Evolutionary conservation across 225 moss, liverwort and hornwort species (phyloP).

Genomic region (Pleurozium schreberi): DNA sequence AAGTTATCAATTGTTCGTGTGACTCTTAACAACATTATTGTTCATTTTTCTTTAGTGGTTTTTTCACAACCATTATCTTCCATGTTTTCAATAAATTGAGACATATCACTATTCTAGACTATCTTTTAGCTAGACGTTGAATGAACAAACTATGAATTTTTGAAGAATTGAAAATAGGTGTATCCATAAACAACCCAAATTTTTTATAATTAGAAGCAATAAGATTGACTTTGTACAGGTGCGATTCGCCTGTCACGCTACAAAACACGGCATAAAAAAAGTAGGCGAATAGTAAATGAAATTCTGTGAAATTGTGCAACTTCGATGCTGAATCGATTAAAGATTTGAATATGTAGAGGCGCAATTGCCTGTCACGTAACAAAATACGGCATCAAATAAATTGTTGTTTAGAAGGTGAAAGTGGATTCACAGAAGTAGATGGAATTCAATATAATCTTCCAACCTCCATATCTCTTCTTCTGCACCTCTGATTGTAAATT

Average conservation of each 20-base stretch:
- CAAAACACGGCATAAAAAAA: no score
- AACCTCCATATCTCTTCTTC: not conserved
- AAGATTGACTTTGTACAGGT: not conserved
- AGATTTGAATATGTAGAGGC: not conserved
- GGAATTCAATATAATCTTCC: not conserved
- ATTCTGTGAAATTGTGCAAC: not conserved
- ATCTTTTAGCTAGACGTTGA: no score
- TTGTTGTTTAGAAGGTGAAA: not conserved
- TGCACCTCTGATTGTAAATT: not conserved
- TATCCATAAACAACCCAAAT: no score
- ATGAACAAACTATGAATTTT: no score
- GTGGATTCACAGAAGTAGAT: not conserved
- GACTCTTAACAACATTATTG: not conserved
- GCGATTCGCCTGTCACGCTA: not conserved
- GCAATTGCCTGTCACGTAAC: not conserved
- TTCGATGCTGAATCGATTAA: not conserved
- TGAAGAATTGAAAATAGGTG: no score
- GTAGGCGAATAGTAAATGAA: not conserved
- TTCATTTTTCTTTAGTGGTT: not conserved
- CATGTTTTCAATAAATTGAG: not conserved
- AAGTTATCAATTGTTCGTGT: not conserved
- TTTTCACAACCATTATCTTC: fast-evolving
- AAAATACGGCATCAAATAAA: not conserved
- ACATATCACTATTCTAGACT: no score
- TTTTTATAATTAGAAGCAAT: no score